Evolutionary conservation across 2,329 filamentous ascomycete genomes (phyloP).

Genomic region (Leptographium lundbergii): DNA sequence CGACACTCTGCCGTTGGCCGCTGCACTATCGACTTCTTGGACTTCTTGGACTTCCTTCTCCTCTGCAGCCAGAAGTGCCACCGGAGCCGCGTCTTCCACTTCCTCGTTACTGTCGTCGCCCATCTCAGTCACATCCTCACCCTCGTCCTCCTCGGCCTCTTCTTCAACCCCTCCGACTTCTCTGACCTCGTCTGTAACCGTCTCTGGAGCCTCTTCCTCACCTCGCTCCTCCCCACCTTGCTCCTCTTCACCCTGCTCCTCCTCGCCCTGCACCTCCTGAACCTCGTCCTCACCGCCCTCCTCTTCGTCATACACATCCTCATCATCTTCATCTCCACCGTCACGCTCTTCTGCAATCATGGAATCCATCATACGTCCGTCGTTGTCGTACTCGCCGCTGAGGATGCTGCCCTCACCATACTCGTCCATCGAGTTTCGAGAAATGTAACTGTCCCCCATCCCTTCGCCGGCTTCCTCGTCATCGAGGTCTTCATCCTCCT

Average conservation of each 20-base stretch:
- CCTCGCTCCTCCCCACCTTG: conserved; percentile 18
- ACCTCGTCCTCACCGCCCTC: conserved; percentile 2
- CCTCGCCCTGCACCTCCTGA: conserved; percentile 7
- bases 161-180: not conserved
- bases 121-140: conserved; percentile 7
- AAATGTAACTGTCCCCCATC: conserved; percentile 31
- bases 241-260: not conserved
- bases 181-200: conserved; percentile 21
- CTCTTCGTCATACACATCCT: conserved; percentile 3
- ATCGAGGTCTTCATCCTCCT: conserved; percentile 30
- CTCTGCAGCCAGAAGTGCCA: not conserved
- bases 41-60: not conserved
- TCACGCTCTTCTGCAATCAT: conserved; percentile 26
- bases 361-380: conserved; percentile 28
- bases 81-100: not conserved
- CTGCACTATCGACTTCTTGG: not conserved
- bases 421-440: conserved; percentile 23
- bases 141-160: conserved; percentile 1
- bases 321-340: conserved; percentile 25
- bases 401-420: conserved; percentile 28
- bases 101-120: not conserved
- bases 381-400: conserved; percentile 30
- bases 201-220: conserved; percentile 21
- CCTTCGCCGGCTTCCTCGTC: conserved; percentile 31
- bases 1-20: not conserved